Base-by-base conservation (phyloP, 768 basidiomycete species). In the Mycena vitilis region DNA sequence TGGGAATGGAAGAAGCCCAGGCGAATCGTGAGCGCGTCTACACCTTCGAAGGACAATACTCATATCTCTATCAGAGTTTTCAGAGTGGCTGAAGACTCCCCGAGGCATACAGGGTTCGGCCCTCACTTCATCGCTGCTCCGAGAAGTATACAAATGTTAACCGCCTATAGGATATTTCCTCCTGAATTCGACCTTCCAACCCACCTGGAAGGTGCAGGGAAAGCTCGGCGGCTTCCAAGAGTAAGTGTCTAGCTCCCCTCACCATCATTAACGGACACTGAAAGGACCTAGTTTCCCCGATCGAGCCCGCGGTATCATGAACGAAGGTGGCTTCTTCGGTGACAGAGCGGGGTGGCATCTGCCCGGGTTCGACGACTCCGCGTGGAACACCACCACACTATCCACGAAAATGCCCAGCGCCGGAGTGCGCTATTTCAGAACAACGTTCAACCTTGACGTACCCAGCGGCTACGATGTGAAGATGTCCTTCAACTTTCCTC, bases 31-130 rank as follows among this genome's bases (percentile, higher is more conserved):
- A 51, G 40, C 5, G 18, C 37, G 5, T 59, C 30, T 53, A 59
- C 7, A 40, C 15, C 20, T 44, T 55, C n/a, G 52, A 60, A 36
- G 25, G 18, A 13, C 49, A 44, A 18, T 22, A 59, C 49, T 45
- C 18, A 66, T 9, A 10, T 18, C 22, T 55, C 11, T 54, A 30
- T 16, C n/a, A 67, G 66, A 61, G 51, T 61, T 67, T 47, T 23
- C 59, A 0, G 66, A 67, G 47, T 61, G 53, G 52, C 45, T 62
- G 23, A 88, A 86, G 72, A 87, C 86, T 9, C 85, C 88, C 11
- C 85, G 89, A n/a, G 89, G 89, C 11, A 81, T 90, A 37, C 82
- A 85, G 4, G 88, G 88, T 66, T 23, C 34, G n/a, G n/a, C n/a
- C n/a, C n/a, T n/a, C n/a, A n/a, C n/a, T n/a, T n/a, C n/a, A n/a